A percentile compares a stretch with the other conserved stretches of the same genome.
Conservation (phyloP, 768 basidiomycete species). For the Bullera alba region DNA sequence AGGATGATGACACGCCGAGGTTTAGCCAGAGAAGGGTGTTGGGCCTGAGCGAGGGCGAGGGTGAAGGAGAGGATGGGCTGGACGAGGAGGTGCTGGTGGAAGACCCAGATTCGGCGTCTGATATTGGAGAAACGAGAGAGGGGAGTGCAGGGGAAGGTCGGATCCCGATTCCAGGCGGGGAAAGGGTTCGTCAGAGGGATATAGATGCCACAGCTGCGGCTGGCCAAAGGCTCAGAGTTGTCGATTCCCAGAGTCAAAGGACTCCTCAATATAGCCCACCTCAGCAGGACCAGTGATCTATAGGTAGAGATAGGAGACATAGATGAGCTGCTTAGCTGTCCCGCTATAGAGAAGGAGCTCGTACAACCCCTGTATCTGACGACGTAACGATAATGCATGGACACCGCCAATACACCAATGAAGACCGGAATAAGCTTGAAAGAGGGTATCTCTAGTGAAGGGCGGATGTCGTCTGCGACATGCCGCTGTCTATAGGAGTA, state of each 20-base stretch:
- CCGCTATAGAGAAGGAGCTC: too few relatives aligned
- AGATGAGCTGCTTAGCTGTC: too few relatives aligned
- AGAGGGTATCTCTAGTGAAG: too few relatives aligned
- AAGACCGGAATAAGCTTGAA: too few relatives aligned
- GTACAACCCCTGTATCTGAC: too few relatives aligned
- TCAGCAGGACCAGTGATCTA: slow-evolving; percentile 13
- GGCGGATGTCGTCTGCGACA: not conserved
- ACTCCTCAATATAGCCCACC: slow-evolving; percentile 15
- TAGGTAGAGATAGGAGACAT: too few relatives aligned
- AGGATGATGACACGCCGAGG: not conserved
- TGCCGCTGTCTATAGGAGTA: slow-evolving; percentile 20
- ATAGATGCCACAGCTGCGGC: slow-evolving; percentile 7
- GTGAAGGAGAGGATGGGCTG: not conserved
- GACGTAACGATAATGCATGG: too few relatives aligned
- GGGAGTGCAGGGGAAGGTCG: not conserved
- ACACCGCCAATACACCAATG: too few relatives aligned
- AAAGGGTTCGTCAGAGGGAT: slow-evolving; percentile 10
- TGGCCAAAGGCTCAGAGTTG: not conserved
- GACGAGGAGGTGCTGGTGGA: not conserved
- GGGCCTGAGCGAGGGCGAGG: too few relatives aligned
- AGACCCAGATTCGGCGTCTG: slow-evolving; percentile 1
- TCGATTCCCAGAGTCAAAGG: not conserved
- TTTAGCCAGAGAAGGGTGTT: too few relatives aligned
- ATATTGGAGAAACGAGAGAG: not conserved
- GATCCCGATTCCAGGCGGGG: slow-evolving; percentile 22